Evolutionary conservation across 805 yeast species (phyloP), one percentile per base, ranked within the genome.

Genomic region (Danielozyma ontarioensis): DNA sequence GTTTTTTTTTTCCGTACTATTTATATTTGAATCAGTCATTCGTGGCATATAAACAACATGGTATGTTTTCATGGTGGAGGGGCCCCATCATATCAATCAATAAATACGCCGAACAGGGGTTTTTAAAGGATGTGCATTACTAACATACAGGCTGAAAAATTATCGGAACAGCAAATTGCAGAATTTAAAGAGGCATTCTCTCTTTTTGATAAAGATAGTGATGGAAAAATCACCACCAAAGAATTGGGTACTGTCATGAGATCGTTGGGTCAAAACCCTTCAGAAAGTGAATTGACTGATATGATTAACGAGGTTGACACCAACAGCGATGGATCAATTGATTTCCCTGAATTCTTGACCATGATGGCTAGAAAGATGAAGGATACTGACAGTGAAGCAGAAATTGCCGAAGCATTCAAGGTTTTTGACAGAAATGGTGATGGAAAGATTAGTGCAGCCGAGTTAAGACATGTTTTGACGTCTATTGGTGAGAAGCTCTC

Each of bases 191-290:
- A 93, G 70, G 98, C 98, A 4, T 93, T 93, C 60, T 87, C 97
- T 41, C 76, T 93, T 45, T 93, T 93, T 51, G 98, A 93, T 71
- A 88, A 88, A 61, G 96, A 93, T 60, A 83, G 89, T 55, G 97
- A 89, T 63, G 98, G 98, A 46, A 86, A 87, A 56, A 93, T 93
- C 69, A 87, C 96, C 38, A 85, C 96, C 49, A 77, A 85, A 54
- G 98, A 93, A 66, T 74, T 93, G 48, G 97, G 97, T 45, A 88
- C 96, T 3, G 98, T 93, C 33, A 93, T 93, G 98, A 83, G 98
- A 68, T 86, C 97, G n/a, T 72, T 93, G 55, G 98, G 98, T 33
- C 93, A 88, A 63, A 90, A 90, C 53, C 98, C 98, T 24, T 80
- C 95, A 32, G 97, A 93, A 62, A 80, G 88, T 45, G 98, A 93